phyloP scores from a whole-genome alignment of 2,329 filamentous ascomycete species.

The Aspergillus jensenii region DNA sequence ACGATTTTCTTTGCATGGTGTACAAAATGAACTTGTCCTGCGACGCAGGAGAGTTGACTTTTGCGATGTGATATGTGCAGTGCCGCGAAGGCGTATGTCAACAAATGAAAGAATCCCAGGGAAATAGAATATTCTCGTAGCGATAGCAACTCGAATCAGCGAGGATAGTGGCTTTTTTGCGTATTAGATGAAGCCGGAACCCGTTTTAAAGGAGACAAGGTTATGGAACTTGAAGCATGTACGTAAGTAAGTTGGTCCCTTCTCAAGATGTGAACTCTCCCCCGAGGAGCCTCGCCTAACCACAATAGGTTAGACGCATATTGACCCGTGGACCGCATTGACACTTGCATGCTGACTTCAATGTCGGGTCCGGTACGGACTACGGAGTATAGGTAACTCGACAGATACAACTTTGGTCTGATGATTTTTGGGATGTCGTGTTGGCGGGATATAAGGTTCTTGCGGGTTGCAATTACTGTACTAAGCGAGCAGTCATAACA shows the following conservation, averaged over 20 bases:
- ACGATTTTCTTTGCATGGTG: conserved; percentile 27
- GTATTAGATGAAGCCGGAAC: background rate
- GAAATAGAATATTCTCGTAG: background rate
- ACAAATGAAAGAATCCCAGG: background rate
- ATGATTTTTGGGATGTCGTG: too few relatives aligned
- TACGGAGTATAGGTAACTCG: too few relatives aligned
- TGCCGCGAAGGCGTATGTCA: background rate
- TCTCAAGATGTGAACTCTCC: too few relatives aligned
- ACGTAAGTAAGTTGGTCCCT: too few relatives aligned
- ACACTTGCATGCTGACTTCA: too few relatives aligned
- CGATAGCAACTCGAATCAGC: background rate
- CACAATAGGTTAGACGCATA: background rate
- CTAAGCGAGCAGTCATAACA: too few relatives aligned
- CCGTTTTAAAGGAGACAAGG: background rate
- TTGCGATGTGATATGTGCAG: background rate
- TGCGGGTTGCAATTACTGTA: too few relatives aligned
- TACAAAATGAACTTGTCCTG: background rate
- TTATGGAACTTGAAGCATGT: background rate
- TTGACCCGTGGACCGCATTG: too few relatives aligned
- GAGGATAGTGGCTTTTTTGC: background rate
- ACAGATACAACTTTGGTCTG: too few relatives aligned
- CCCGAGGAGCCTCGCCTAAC: background rate
- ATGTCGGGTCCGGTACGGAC: too few relatives aligned
- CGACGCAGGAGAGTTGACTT: background rate
- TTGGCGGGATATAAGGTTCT: too few relatives aligned